phyloP scores from a whole-genome alignment of 2,329 filamentous ascomycete species.

The Biscogniauxia sp. region DNA sequence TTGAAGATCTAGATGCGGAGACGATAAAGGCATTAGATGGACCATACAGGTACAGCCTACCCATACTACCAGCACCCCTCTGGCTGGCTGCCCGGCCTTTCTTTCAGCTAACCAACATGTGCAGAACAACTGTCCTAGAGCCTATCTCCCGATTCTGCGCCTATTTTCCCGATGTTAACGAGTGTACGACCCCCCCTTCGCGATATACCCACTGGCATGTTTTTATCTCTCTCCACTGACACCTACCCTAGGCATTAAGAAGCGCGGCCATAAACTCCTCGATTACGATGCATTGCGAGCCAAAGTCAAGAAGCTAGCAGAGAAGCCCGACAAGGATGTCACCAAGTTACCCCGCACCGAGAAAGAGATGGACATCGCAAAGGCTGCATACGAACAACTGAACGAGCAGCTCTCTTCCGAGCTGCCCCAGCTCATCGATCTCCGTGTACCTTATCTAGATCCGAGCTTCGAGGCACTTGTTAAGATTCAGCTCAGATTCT shows the following conservation, averaged over 20 bases:
- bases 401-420: slow-evolving; percentile 95
- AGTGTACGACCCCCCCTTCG: slow-evolving; percentile 59
- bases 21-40: slow-evolving; percentile 98
- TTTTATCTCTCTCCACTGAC: slow-evolving; percentile 5
- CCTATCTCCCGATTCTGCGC: slow-evolving; percentile 95
- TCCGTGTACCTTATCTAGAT: slow-evolving; percentile 94
- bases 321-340: slow-evolving; percentile 98
- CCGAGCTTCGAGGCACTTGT: slow-evolving; percentile 96
- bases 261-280: slow-evolving; percentile 95
- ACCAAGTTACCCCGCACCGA: slow-evolving; percentile 94
- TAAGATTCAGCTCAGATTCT: slow-evolving; percentile 97
- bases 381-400: slow-evolving; percentile 88
- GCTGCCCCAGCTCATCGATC: slow-evolving; percentile 91
- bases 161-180: slow-evolving; percentile 98
- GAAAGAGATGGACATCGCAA: slow-evolving; percentile 94
- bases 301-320: slow-evolving; percentile 93
- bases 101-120: slow-evolving; percentile 14
- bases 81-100: not conserved
- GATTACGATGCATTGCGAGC: slow-evolving; percentile 96
- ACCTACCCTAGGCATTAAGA: slow-evolving; percentile 76
- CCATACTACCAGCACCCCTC: not conserved
- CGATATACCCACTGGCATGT: not conserved
- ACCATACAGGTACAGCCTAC: slow-evolving; percentile 69
- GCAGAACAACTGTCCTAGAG: slow-evolving; percentile 84
- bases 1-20: slow-evolving; percentile 95